These are phyloP conservation scores for Tricholoma hemisulphureum DNA, from an alignment of 768 basidiomycete species.

Conservation along the genomic window DNA sequence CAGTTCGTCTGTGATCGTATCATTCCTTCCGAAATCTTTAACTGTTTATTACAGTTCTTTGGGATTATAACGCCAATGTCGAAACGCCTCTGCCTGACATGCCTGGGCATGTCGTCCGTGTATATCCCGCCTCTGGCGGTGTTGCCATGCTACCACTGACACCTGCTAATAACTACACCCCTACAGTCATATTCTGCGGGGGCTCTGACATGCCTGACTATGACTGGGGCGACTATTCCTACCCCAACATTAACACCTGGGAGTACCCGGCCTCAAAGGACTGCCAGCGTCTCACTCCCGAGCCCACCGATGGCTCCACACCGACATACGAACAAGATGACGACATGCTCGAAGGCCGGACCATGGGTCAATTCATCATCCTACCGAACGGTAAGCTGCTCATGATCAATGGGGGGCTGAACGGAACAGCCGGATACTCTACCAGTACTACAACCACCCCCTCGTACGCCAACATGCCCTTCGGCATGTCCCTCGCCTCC, in stretches of 20 bases:
- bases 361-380: conserved; percentile 91
- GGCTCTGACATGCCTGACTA: conserved; percentile 76
- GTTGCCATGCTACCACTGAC: conserved; percentile 90
- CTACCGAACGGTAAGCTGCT: conserved; percentile 77
- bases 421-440: conserved; percentile 83
- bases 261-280: conserved; percentile 67
- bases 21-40: background rate
- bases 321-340: conserved; percentile 71
- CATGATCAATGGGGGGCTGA: conserved; percentile 79
- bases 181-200: conserved; percentile 88
- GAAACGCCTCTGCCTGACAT: conserved; percentile 70
- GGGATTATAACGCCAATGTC: conserved; percentile 54
- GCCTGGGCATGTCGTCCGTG: conserved; percentile 72
- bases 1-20: conserved; percentile 42
- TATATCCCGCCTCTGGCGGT: conserved; percentile 89
- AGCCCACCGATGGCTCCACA: conserved; percentile 65
- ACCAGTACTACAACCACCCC: conserved; percentile 43
- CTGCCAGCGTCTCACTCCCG: conserved; percentile 85
- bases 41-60: conserved; percentile 31
- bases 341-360: conserved; percentile 68
- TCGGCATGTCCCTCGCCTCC: conserved; percentile 60
- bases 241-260: conserved; percentile 76
- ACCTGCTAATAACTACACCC: conserved; percentile 82
- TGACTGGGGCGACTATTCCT: conserved; percentile 75
- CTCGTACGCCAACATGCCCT: conserved; percentile 54